These are phyloP conservation scores for Secale cereale DNA, from an alignment of 176 grass and related monocot species.

Conservation along the genomic window DNA sequence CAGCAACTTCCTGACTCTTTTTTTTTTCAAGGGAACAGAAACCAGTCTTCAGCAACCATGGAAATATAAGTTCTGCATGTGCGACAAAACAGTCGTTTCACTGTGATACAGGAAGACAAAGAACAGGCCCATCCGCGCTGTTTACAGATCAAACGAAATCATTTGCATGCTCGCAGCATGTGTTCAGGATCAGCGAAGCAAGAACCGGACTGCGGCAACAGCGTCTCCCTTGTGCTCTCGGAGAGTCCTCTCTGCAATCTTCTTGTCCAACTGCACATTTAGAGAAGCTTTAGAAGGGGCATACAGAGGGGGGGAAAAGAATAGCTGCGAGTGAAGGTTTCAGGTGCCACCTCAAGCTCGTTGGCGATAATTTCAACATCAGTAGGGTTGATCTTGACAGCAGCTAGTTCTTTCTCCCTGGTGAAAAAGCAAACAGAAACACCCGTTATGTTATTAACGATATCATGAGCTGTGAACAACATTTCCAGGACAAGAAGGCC, in stretches of 20 bases:
- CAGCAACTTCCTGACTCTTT: background rate
- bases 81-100: background rate
- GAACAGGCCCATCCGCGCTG: background rate
- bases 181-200: slow-evolving; percentile 41
- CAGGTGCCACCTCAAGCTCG: slow-evolving; percentile 72
- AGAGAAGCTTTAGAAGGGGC: background rate
- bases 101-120: background rate
- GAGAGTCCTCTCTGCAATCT: slow-evolving; percentile 86
- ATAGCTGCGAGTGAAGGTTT: background rate
- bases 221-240: slow-evolving; percentile 93
- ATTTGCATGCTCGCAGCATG: background rate
- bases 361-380: slow-evolving; percentile 94
- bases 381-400: slow-evolving; percentile 84
- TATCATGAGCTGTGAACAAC: background rate
- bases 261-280: slow-evolving; percentile 82
- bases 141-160: background rate
- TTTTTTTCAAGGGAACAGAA: background rate
- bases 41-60: background rate
- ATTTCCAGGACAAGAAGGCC: background rate
- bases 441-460: background rate
- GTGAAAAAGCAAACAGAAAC: background rate
- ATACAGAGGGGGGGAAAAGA: background rate
- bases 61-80: background rate
- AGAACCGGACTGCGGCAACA: slow-evolving; percentile 71
- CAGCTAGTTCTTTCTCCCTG: slow-evolving; percentile 98